Base-by-base conservation (phyloP, 345 rosid species). In the Pugionium dolabratum region DNA sequence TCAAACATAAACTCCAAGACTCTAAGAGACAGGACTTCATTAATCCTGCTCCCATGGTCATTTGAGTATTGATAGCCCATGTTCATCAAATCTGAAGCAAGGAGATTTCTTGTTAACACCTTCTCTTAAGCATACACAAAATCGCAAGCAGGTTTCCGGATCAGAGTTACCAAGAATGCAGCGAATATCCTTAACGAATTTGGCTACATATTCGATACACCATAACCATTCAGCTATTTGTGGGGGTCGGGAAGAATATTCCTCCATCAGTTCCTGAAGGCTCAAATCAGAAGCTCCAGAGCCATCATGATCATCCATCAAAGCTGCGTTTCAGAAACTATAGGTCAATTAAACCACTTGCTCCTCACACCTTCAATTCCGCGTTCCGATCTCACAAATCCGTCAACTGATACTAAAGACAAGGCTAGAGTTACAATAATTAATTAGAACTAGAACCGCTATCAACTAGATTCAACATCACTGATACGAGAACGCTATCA, bases 21-120 rank as follows among this genome's bases (percentile, higher is more conserved):
- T 60, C 65, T 60, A 18, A 60, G 52, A 60, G 65, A 44, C 41
- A 60, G 29, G 30, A 60, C 9, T 60, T 60, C 65, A 44, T 33
- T 33, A 32, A 45, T 60, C 31, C 65, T 60, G n/a, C 4, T 30
- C 30, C 65, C 65, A 18, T 42, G 33, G 53, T 18, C 53, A 60
- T n/a, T 9, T 3, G 41, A 7, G 41, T 1, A 44, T 9, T 4
- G 30, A 46, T 31, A 34, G 6, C 66, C 31, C 53, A 61, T 45
- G 32, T 61, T 9, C 54, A 61, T 45, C 43, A 61, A 7, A 8
- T 6, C 66, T 61, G 32, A 45, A 45, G 6, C 42, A 61, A 41
- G 18, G 30, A 59, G 45, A 56, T 2, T 6, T 11, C 34, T 1
- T 6, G 33, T 34, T 36, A 54, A 26, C 2, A 40, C 44, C 2